Conservation (phyloP, 495 filamentous ascomycete genomes). For the Podospora comata region DNA sequence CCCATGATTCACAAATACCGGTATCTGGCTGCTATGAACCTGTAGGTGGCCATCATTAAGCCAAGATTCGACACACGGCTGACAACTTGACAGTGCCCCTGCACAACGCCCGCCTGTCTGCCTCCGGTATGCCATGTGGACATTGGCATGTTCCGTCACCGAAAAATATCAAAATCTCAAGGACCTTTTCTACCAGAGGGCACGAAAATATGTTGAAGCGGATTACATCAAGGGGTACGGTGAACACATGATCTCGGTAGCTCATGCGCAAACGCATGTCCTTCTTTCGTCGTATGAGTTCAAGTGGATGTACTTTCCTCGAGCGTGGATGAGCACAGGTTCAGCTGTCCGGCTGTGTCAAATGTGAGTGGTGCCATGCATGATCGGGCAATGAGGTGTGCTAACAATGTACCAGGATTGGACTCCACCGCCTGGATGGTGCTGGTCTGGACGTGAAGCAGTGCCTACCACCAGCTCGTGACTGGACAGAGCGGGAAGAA, state of each 20-base stretch:
- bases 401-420: conserved; percentile 53
- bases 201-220: conserved; percentile 83
- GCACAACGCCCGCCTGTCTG: conserved; percentile 82
- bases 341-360: conserved; percentile 70
- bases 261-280: conserved; percentile 77
- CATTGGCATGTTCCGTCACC: conserved; percentile 73
- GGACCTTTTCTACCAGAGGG: conserved; percentile 79
- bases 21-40: conserved; percentile 78
- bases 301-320: conserved; percentile 95
- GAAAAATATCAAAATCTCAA: conserved; percentile 76
- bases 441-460: conserved; percentile 88
- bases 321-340: conserved; percentile 91
- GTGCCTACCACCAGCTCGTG: conserved; percentile 74
- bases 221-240: conserved; percentile 94
- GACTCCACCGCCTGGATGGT: conserved; percentile 85
- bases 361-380: conserved; percentile 53
- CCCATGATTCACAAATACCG: conserved; percentile 88
- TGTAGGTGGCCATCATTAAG: conserved; percentile 41
- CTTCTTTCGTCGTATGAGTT: conserved; percentile 85
- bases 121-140: conserved; percentile 93
- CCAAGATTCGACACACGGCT: not conserved
- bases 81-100: conserved; percentile 51
- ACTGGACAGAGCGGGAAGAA: conserved; percentile 94
- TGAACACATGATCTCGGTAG: conserved; percentile 77
- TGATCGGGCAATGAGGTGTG: not conserved